Evolutionary conservation across 179 eudicot genomes (phyloP), one percentile per base, ranked within the genome.

Genomic region (Camellia oleifera): DNA sequence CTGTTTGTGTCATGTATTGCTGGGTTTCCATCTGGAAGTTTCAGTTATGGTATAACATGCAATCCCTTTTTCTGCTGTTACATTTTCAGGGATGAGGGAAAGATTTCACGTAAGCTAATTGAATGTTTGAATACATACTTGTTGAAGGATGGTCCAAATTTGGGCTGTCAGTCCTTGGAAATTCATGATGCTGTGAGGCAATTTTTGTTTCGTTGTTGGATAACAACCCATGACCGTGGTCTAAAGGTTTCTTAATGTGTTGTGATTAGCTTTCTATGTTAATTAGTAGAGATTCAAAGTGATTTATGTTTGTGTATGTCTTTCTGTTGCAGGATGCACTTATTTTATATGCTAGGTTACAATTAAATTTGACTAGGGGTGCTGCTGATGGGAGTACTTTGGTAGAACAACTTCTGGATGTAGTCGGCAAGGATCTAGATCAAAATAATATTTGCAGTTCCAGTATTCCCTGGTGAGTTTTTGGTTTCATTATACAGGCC

Each of bases 71-170:
- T 20, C 79, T 63, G 56, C 58, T 40, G n/a, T 74, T 71, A 65
- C 53, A 9, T 78, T 79, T 86, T 61, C 87, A 95, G 99, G 92
- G 95, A 91, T 32, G 98, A 90, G 72, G 92, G 92, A 18, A 94
- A 95, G 88, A 78, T 91, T 86, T 90, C 91, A 45, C 94, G 97
- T 74, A 92, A 89, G 86, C 84, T 96, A 80, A 83, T 94, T 6
- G 97, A 96, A 79, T 96, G 98, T 78, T 85, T 96, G 45, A 96
- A 96, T 76, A 82, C 85, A 5, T 96, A 92, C 82, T 84, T 96
- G 89, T 66, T 88, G 79, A 90, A 85, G 86, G 98, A 96, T 84
- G 99, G 99, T 58, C 98, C 99, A 80, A 96, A 96, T 87, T 81
- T 96, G 84, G 97, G 93, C 8, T 56, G 69, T 76, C 91, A 84